Conservation (phyloP, 2,329 filamentous ascomycete species). For the Phyllosticta paracitricarpa region DNA sequence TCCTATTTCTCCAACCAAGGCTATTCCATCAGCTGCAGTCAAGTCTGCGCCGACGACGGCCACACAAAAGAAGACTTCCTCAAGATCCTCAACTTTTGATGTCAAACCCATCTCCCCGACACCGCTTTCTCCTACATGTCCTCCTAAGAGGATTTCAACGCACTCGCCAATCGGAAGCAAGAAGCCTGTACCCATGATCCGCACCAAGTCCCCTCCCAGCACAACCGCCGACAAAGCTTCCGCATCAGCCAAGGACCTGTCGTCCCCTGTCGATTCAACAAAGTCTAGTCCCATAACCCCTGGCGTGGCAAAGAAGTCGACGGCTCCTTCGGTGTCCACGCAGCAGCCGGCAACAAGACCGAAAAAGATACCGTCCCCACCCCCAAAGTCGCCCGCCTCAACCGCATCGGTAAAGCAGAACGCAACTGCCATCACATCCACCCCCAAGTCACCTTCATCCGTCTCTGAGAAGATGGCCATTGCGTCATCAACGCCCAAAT, state of each 20-base stretch:
- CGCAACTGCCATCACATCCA: background rate
- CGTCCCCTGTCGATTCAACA: background rate
- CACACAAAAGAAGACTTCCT: background rate
- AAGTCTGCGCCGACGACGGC: slow-evolving; percentile 4
- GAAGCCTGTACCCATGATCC: slow-evolving; percentile 16
- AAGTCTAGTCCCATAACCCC: background rate
- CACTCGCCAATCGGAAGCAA: slow-evolving; percentile 17
- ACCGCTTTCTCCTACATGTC: background rate
- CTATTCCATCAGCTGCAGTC: slow-evolving; percentile 12
- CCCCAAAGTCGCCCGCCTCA: background rate
- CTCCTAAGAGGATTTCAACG: slow-evolving; percentile 7
- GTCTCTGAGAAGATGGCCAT: slow-evolving; percentile 14
- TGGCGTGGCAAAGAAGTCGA: background rate
- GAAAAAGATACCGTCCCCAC: background rate
- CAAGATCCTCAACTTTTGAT: background rate
- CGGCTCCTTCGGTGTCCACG: background rate
- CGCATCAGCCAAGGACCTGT: background rate
- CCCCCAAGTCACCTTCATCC: slow-evolving; percentile 2
- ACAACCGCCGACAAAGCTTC: background rate
- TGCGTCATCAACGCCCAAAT: background rate
- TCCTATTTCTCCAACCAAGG: slow-evolving; percentile 18
- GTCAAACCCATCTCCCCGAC: background rate
- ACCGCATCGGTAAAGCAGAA: background rate
- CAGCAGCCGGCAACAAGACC: background rate
- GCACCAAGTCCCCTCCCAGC: slow-evolving; percentile 6